Conservation (phyloP, 2,329 filamentous ascomycete genomes). For the Pseudogymnoascus sp. region DNA sequence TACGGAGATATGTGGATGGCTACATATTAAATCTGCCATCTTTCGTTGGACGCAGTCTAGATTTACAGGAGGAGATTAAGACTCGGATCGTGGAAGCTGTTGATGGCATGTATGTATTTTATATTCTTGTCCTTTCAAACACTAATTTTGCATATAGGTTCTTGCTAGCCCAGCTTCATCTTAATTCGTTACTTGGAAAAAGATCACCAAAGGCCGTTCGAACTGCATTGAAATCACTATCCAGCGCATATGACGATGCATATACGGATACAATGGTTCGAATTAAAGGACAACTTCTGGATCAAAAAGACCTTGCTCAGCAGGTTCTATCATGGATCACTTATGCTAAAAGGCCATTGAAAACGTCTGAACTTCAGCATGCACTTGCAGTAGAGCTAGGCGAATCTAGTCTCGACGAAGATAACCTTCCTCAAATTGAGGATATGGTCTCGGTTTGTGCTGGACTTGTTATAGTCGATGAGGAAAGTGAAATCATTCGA, state of each 20-base stretch:
- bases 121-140: background rate
- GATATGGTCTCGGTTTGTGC: slow-evolving; percentile 16
- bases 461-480: slow-evolving; percentile 20
- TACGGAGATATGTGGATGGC: slow-evolving; percentile 23
- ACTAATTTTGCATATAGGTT: slow-evolving; percentile 27
- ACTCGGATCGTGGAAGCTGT: slow-evolving; percentile 18
- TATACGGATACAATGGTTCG: slow-evolving; percentile 27
- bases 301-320: slow-evolving; percentile 24
- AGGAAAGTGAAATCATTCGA: slow-evolving; percentile 17
- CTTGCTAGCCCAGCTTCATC: slow-evolving; percentile 26
- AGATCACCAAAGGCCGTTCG: slow-evolving; percentile 23
- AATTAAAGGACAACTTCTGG: slow-evolving; percentile 25
- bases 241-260: slow-evolving; percentile 11
- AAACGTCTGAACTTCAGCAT: slow-evolving; percentile 25
- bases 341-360: slow-evolving; percentile 22
- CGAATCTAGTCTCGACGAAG: slow-evolving; percentile 16
- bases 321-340: slow-evolving; percentile 20
- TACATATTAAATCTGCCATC: slow-evolving; percentile 19
- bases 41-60: slow-evolving; percentile 14
- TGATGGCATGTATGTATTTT: slow-evolving; percentile 27
- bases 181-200: slow-evolving; percentile 26
- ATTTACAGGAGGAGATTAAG: slow-evolving; percentile 22
- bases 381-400: slow-evolving; percentile 26
- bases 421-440: slow-evolving; percentile 17
- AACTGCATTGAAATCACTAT: slow-evolving; percentile 23